Evolutionary conservation across 192 early-diverging fungal genomes (phyloP).

Genomic region (Backusella macrospora): DNA sequence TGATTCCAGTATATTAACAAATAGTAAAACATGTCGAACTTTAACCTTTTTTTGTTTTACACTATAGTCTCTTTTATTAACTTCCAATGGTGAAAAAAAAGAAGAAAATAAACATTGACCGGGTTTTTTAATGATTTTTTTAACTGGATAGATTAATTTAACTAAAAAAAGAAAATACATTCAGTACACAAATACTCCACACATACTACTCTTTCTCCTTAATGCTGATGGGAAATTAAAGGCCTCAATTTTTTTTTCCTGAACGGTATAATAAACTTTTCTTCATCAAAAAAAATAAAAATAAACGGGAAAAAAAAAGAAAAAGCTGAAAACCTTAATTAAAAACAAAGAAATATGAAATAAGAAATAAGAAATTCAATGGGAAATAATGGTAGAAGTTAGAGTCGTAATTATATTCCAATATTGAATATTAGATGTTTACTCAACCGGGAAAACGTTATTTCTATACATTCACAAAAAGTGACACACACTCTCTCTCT

Average conservation of each 20-base stretch:
- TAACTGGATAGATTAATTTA: too few relatives aligned
- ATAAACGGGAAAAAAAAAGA: neutral
- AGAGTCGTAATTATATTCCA: neutral
- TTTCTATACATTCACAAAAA: neutral
- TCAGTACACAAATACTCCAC: neutral
- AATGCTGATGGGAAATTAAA: neutral
- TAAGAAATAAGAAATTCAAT: neutral
- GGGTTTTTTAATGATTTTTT: too few relatives aligned
- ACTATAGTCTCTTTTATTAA: neutral
- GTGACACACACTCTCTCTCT: neutral
- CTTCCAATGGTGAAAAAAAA: neutral
- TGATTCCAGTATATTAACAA: neutral
- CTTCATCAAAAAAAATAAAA: too few relatives aligned
- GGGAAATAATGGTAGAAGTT: neutral
- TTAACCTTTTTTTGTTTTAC: neutral
- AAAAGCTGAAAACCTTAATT: neutral
- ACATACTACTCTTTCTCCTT: conserved; percentile 6
- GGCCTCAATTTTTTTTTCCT: neutral
- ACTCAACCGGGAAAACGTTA: conserved; percentile 1
- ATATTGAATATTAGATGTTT: neutral
- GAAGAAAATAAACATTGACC: neutral
- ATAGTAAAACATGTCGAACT: neutral
- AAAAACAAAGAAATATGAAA: too few relatives aligned
- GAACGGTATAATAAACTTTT: too few relatives aligned
- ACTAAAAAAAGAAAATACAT: neutral